Conservation (phyloP, 768 basidiomycete species). For the Panaeolus papilionaceus region DNA sequence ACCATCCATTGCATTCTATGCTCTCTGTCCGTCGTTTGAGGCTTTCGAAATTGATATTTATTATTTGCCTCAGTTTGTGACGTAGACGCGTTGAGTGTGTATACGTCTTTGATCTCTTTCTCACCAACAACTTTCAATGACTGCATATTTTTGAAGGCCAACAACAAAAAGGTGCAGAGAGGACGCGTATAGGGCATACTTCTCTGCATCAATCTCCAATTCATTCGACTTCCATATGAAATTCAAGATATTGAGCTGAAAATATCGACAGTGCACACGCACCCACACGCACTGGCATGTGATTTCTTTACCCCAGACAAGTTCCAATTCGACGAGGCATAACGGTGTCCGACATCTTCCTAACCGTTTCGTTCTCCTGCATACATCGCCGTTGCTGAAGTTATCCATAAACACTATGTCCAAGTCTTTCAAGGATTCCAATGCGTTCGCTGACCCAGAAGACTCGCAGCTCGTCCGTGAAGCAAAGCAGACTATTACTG, state of each 20-base stretch:
- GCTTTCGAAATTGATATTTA: too few species aligned
- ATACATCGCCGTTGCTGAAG: not conserved
- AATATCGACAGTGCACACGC: not conserved
- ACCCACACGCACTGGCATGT: slow-evolving; percentile 24
- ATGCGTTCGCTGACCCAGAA: slow-evolving; percentile 74
- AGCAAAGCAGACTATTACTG: slow-evolving; percentile 69
- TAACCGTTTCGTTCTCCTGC: not conserved
- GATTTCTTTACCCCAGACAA: slow-evolving; percentile 21
- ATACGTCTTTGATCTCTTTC: not conserved
- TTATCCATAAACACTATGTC: slow-evolving; percentile 33
- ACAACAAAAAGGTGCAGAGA: not conserved
- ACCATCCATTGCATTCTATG: not conserved
- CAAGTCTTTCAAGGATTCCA: slow-evolving; percentile 44
- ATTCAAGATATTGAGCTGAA: not conserved
- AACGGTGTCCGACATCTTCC: slow-evolving; percentile 2
- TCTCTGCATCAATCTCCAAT: not conserved
- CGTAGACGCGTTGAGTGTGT: too few species aligned
- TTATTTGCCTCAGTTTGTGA: too few species aligned
- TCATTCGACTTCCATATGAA: not conserved
- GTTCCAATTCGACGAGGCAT: not conserved
- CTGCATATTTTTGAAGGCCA: too few species aligned
- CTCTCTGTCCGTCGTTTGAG: not conserved
- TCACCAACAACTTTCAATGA: not conserved
- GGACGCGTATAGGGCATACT: not conserved
- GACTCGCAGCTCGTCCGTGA: slow-evolving; percentile 84